Base-by-base conservation (phyloP, 2,329 filamentous ascomycete genomes). In the Colletotrichum karsti region DNA sequence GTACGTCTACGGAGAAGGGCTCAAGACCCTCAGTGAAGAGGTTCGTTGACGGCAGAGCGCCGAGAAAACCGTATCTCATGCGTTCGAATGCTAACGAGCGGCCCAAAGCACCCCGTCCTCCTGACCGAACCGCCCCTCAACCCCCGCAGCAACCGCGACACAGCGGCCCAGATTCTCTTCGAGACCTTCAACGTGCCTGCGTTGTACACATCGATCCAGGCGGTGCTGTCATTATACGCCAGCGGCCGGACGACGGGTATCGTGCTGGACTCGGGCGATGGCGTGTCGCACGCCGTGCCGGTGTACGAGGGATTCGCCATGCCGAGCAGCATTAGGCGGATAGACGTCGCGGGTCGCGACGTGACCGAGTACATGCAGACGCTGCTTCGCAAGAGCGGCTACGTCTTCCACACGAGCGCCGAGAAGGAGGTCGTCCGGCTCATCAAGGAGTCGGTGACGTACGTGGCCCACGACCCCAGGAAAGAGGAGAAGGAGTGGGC, bases 111-210 rank as follows among this genome's bases (percentile, higher is more conserved):
- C 81, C 96, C 96, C 48, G 95, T 99, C 69, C 90, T 99, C 58
- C 87, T 99, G 75, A 99, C 96, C 69, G 96, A 99, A 82, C 94
- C 96, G 55, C 96, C 96, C 42, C 86, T 99, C 72, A 99, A 99
- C 81, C 96, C 96, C 35, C 91, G 95, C 80, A 92, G 92, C 80
- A 98, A 99, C 83, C 93, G 96, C 77, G 96, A 99, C 79, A 97
- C 92, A 7, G 96, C 96, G 41, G 96, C 96, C 44, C 96, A 99
- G 81, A 97, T 99, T 72, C 90, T 99, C 63, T 99, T 99, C 82
- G 96, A 99, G 83, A 97, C 95, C 3, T 98, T 98, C 87, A 98
- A 98, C 78, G 95, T 98, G 10, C 96, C 96, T 12, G 96, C 96
- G 4, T 86, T 98, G 50, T 97, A 98, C 83, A 97, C 94, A 63